phyloP scores from a whole-genome alignment of 1,284 basidiomycete genomes.

The Trichosporon asahii region DNA sequence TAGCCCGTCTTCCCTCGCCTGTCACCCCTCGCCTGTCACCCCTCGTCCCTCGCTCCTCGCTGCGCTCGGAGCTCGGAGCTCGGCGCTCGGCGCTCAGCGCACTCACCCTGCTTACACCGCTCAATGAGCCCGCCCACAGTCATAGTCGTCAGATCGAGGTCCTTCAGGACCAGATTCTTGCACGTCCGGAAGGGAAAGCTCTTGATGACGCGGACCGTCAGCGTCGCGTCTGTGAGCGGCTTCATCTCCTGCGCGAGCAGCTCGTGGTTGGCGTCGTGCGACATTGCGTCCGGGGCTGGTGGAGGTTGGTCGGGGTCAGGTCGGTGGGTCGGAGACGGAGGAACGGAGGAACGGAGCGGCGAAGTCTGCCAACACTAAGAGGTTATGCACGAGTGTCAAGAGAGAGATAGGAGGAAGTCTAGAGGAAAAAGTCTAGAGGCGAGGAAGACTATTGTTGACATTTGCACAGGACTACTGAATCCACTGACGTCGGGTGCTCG shows the following conservation, averaged over 20 bases:
- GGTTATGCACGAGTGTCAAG: background rate
- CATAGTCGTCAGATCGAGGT: slow-evolving; percentile 71
- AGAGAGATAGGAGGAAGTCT: background rate
- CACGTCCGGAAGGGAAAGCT: slow-evolving; percentile 89
- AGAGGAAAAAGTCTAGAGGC: background rate
- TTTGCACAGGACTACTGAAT: background rate
- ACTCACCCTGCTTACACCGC: slow-evolving; percentile 58
- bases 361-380: background rate
- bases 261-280: slow-evolving; percentile 21
- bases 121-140: slow-evolving; percentile 77
- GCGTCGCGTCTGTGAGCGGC: slow-evolving; percentile 39
- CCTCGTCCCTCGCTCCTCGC: background rate
- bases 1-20: no score
- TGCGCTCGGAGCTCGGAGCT: background rate
- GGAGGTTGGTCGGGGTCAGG: no score
- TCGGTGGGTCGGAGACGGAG: no score
- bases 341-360: no score
- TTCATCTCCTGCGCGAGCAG: slow-evolving; percentile 33
- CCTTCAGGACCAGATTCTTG: slow-evolving; percentile 77
- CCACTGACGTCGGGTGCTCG: background rate
- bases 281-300: background rate
- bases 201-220: slow-evolving; percentile 81
- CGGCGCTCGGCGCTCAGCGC: no score
- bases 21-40: no score
- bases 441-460: background rate